phyloP scores from a whole-genome alignment of 257 asterid species.

The Primulina eburnea region DNA sequence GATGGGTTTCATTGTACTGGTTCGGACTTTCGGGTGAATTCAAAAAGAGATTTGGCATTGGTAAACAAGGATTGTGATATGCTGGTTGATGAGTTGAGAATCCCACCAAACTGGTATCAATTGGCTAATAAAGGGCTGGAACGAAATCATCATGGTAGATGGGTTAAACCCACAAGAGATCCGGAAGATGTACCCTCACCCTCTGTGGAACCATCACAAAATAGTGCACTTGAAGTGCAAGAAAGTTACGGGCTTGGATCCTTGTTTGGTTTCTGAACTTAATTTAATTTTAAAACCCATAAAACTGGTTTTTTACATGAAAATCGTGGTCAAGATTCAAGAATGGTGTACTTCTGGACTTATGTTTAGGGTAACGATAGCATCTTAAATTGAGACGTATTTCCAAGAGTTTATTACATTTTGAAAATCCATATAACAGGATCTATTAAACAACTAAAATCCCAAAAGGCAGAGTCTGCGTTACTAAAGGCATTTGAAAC shows the following conservation, averaged over 20 bases:
- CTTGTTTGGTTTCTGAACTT: constrained; percentile 13
- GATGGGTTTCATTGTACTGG: constrained; percentile 46
- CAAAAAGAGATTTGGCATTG: constrained; percentile 65
- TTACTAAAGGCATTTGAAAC: not conserved
- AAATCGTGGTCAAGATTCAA: not conserved
- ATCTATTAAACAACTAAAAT: not conserved
- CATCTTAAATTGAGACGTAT: not conserved
- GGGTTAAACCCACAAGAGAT: constrained; percentile 72
- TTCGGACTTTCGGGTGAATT: constrained; percentile 52
- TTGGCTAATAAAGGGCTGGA: constrained; percentile 60
- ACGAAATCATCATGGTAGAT: constrained; percentile 57
- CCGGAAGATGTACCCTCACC: constrained; percentile 71
- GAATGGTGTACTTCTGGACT: not conserved
- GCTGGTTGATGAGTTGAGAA: constrained; percentile 66
- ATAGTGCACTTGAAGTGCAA: constrained; percentile 16
- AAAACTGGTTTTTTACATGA: not conserved
- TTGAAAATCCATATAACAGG: not conserved
- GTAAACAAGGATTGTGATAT: constrained; percentile 77
- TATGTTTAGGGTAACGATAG: not conserved
- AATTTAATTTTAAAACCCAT: not conserved
- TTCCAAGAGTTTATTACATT: too few species aligned
- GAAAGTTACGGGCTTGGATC: constrained; percentile 27
- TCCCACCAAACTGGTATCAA: constrained; percentile 71
- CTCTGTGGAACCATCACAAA: constrained; percentile 19
- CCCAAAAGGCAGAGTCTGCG: not conserved